Evolutionary conservation across 352 stramenopile species (phyloP).

Genomic region (Thalassiosira hispida): DNA sequence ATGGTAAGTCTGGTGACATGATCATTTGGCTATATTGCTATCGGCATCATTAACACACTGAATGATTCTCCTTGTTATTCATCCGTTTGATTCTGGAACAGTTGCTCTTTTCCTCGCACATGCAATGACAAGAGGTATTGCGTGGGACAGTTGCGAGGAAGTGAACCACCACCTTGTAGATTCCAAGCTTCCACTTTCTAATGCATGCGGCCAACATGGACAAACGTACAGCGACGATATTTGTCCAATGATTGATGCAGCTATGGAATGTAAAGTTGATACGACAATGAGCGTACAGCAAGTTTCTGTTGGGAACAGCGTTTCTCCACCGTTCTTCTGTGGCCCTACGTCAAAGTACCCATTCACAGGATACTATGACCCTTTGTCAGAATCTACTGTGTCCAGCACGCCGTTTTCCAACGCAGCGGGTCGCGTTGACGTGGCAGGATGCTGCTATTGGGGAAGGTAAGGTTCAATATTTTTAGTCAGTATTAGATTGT

Average conservation of each 20-base stretch:
- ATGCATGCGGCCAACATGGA: conserved; percentile 35
- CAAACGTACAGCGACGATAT: conserved; percentile 34
- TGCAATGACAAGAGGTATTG: conserved; percentile 40
- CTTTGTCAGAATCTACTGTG: conserved; percentile 7
- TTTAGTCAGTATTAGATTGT: no score
- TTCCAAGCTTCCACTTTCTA: conserved; percentile 23
- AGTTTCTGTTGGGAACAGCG: conserved; percentile 35
- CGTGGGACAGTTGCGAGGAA: conserved; percentile 32
- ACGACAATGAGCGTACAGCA: conserved; percentile 31
- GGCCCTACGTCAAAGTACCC: conserved; percentile 24
- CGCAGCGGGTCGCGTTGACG: conserved; percentile 9
- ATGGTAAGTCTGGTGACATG: no score
- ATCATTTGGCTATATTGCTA: no score
- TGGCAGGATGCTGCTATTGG: conserved; percentile 46
- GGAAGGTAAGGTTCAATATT: no score
- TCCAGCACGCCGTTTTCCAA: conserved; percentile 19
- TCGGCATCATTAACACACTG: no score
- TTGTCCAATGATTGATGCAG: conserved; percentile 26
- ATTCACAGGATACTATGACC: conserved; percentile 50
- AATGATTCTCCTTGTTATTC: no score
- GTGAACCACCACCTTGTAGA: conserved; percentile 30
- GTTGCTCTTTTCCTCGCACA: conserved; percentile 49
- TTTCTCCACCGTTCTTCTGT: conserved; percentile 45
- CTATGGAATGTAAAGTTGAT: conserved; percentile 44
- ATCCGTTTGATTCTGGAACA: background rate